Conservation (phyloP, 179 eudicot species). For the Nepenthes alata region DNA sequence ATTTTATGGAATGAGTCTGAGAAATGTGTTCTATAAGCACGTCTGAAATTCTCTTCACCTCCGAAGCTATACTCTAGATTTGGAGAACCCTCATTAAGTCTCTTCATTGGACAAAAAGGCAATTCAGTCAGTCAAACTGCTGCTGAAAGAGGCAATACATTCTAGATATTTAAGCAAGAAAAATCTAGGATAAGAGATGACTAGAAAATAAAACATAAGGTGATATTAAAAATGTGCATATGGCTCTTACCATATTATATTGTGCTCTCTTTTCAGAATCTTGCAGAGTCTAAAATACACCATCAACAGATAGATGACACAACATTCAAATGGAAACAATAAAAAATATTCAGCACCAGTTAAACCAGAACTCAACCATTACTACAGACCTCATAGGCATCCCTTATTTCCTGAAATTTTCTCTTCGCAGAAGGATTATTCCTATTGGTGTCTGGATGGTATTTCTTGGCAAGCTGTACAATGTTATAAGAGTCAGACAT, state of each 20-base stretch:
- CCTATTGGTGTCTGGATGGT: constrained; percentile 84
- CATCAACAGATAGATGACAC: constrained; percentile 12
- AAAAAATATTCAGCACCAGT: constrained; percentile 1
- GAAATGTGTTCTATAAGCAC: constrained; percentile 44
- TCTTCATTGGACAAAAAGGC: constrained; percentile 14
- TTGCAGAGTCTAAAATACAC: constrained; percentile 50
- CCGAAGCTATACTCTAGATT: constrained; percentile 31
- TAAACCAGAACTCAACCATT: constrained; percentile 1
- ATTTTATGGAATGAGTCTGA: constrained; percentile 73
- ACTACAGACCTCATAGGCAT: constrained; percentile 81
- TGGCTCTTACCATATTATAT: constrained; percentile 62
- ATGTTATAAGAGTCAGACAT: constrained; percentile 2
- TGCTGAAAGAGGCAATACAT: neutral
- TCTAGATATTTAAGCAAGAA: neutral
- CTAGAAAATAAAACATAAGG: neutral
- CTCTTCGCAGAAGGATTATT: constrained; percentile 72
- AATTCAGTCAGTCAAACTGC: neutral
- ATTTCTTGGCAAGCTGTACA: constrained; percentile 66
- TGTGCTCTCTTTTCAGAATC: constrained; percentile 62
- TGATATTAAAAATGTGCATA: neutral
- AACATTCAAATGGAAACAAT: constrained; percentile 1
- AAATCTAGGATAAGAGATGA: neutral
- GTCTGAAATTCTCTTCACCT: constrained; percentile 40
- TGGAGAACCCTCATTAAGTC: constrained; percentile 31
- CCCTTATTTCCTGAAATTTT: constrained; percentile 91